A percentile compares a stretch with the other conserved stretches of the same genome.
Conservation (phyloP, 164 flowering plant species). For the Magnolia kwangsiensis region DNA sequence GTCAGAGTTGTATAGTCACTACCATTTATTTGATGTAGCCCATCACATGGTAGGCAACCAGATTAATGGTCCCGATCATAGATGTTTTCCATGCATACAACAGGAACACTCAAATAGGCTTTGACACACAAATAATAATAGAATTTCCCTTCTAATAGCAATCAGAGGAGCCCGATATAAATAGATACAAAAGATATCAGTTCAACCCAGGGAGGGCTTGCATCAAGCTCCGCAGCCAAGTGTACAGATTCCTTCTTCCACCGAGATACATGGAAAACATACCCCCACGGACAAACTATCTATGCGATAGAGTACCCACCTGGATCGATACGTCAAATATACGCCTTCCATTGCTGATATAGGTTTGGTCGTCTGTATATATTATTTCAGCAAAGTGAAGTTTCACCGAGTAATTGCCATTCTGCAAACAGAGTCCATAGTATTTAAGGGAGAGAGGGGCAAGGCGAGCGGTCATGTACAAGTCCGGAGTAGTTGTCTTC, state of each 20-base stretch:
- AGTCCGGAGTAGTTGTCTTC: slow-evolving; percentile 1
- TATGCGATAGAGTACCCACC: background rate
- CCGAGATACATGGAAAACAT: background rate
- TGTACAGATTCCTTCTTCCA: background rate
- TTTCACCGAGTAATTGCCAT: slow-evolving; percentile 11
- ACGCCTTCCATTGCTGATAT: slow-evolving; percentile 7
- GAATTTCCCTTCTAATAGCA: background rate
- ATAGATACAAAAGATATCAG: background rate
- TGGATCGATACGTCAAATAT: slow-evolving; percentile 15
- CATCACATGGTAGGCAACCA: background rate
- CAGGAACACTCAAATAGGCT: background rate
- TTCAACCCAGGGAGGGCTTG: background rate
- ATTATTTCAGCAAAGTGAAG: slow-evolving; percentile 18
- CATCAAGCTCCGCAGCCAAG: background rate
- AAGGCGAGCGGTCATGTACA: slow-evolving; percentile 12
- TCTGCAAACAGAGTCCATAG: slow-evolving; percentile 7
- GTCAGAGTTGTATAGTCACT: background rate
- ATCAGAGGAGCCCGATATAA: background rate
- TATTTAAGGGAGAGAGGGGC: slow-evolving; percentile 12
- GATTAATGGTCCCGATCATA: background rate
- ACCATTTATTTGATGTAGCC: background rate
- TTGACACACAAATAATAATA: background rate
- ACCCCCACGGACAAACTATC: background rate
- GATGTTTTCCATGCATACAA: background rate
- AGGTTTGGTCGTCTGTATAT: slow-evolving; percentile 5